Conservation (phyloP, 2,329 filamentous ascomycete species). For the Aspergillus texensis region DNA sequence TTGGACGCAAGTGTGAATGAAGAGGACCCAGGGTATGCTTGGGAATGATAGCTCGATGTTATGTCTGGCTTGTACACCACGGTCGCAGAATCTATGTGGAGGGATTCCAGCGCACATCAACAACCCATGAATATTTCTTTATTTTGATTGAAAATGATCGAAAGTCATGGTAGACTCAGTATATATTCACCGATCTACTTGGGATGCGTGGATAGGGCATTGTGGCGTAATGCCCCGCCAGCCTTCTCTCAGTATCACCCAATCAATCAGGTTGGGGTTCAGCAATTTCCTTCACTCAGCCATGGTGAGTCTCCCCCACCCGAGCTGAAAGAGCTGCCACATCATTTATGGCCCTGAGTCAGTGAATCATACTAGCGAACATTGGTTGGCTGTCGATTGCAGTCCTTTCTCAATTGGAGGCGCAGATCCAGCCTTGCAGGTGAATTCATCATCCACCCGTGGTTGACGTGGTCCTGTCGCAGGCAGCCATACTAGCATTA, state of each 20-base stretch:
- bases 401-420: neutral
- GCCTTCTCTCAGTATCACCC: neutral
- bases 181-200: neutral
- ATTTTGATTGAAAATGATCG: neutral
- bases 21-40: neutral
- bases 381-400: neutral
- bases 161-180: neutral
- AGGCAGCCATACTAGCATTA: neutral
- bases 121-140: neutral
- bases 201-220: neutral
- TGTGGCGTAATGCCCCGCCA: neutral
- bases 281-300: neutral
- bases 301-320: neutral
- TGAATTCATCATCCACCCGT: neutral
- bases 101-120: neutral
- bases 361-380: neutral
- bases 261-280: neutral
- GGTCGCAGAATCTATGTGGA: neutral
- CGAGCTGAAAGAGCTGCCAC: neutral
- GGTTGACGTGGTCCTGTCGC: neutral
- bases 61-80: neutral
- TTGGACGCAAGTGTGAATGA: neutral
- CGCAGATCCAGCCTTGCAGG: neutral
- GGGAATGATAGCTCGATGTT: neutral
- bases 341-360: neutral